Base-by-base conservation (phyloP, 352 stramenopile genomes). In the Globisporangium paddicum region DNA sequence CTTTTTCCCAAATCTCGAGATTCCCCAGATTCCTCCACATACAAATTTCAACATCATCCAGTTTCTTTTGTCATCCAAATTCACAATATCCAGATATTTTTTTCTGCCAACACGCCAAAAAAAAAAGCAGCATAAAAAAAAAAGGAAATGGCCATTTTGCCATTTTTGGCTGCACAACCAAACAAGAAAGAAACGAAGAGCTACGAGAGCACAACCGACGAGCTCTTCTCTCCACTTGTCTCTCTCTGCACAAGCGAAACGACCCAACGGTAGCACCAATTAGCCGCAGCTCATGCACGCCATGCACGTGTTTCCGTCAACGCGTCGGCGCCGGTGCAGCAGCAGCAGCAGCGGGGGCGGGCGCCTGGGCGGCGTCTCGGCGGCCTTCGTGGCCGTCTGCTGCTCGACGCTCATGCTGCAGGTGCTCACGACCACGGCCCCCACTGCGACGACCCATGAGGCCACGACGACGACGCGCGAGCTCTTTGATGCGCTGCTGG, bases 351-450 rank as follows among this genome's bases (percentile, higher is more conserved):
- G 26, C 23, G 23, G 25, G 25, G 16, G 51, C 38, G 51, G 8
- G 21, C 23, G 21, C 3, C 25, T 44, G 38, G 47, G 47, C n/a
- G 48, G 57, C 38, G 48, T 63, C 16, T 63, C 49, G 10, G 48
- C 25, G 11, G 49, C 47, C 13, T 56, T 63, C 19, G 50, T 56
- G 26, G 57, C 47, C 10, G 57, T 50, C 46, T 63, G 57, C 57
- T 63, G 57, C 57, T 63, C 57, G 18, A 63, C 57, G 38, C 48
- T 63, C 47, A 42, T 63, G 47, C 48, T 63, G 37, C 57, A 63
- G 37, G 48, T 49, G 57, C 37, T 63, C 37, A 63, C 57, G 21
- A 63, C 35, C 8, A 46, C 55, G 28, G 48, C 52, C 26, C 52
- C 37, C n/a, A n/a, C n/a, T n/a, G n/a, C n/a, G 8, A 4, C 16